Conservation (phyloP, 768 basidiomycete genomes). For the Paxillus rubicundulus region DNA sequence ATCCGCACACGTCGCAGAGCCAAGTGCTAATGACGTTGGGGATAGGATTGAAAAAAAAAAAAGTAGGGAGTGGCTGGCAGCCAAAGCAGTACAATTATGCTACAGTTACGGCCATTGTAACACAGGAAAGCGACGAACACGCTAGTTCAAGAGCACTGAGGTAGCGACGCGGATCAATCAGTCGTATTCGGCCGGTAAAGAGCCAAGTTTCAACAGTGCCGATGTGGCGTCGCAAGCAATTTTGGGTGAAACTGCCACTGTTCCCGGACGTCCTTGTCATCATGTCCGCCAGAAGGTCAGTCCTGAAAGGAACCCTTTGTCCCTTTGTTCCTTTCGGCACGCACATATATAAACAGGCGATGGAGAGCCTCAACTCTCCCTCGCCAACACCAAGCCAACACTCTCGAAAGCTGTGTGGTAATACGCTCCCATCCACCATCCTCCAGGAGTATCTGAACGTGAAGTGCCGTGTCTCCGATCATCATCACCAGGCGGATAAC, state of each 20-base stretch:
- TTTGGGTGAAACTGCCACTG: constrained; percentile 12
- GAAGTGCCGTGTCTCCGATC: constrained; percentile 20
- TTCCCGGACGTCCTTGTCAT: constrained; percentile 17
- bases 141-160: constrained; percentile 14
- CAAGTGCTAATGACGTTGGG: background rate
- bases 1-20: constrained; percentile 26
- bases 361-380: constrained; percentile 1
- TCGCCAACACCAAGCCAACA: background rate
- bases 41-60: background rate
- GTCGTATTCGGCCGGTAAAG: background rate
- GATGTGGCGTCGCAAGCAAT: background rate
- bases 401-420: background rate
- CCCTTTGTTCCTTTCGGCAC: constrained; percentile 3
- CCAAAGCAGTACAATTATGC: too few species aligned
- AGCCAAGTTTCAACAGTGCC: background rate
- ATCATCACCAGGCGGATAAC: constrained; percentile 20
- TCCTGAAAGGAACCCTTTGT: constrained; percentile 8
- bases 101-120: too few species aligned
- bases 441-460: background rate
- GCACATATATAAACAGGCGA: constrained; percentile 21
- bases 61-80: too few species aligned
- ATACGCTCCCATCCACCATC: background rate
- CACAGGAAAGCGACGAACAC: constrained; percentile 12
- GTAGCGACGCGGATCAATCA: constrained; percentile 18
- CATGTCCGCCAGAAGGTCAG: constrained; percentile 5